Conservation (phyloP, 352 stramenopile genomes). For the Phytopythium ostracodes region DNA sequence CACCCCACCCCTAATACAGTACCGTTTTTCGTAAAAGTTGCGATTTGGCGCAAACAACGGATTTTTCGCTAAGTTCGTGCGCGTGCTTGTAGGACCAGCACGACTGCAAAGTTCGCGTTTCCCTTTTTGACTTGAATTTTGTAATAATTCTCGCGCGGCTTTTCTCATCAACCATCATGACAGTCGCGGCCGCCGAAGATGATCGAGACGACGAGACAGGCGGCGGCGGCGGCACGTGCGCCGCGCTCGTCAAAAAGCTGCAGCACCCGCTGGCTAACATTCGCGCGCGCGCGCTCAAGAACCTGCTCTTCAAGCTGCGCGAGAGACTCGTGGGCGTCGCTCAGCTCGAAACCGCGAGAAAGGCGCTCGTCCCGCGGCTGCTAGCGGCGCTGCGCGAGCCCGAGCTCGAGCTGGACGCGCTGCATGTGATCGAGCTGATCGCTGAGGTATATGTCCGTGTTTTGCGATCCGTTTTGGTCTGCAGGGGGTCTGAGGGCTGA, state of each 20-base stretch:
- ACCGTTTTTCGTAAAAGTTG: too few relatives aligned
- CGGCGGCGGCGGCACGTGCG: constrained; percentile 10
- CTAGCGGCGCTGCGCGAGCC: constrained; percentile 34
- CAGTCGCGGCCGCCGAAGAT: background rate
- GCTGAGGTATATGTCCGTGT: constrained; percentile 11
- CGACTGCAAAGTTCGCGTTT: too few relatives aligned
- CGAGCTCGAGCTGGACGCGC: constrained; percentile 39
- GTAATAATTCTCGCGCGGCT: too few relatives aligned
- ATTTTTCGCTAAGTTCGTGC: too few relatives aligned
- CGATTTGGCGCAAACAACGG: too few relatives aligned
- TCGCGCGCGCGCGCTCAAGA: constrained; percentile 48
- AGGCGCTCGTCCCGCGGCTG: constrained; percentile 26
- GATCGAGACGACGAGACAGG: constrained; percentile 13
- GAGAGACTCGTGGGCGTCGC: constrained; percentile 38
- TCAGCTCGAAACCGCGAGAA: constrained; percentile 28
- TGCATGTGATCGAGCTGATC: constrained; percentile 52
- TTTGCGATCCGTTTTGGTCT: too few relatives aligned
- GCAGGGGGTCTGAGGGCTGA: background rate
- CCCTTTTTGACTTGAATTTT: too few relatives aligned
- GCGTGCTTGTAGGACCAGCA: too few relatives aligned
- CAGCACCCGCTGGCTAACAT: constrained; percentile 58
- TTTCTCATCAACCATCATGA: background rate
- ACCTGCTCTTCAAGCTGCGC: constrained; percentile 63
- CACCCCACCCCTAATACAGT: too few relatives aligned
- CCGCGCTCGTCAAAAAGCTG: constrained; percentile 53